Evolutionary conservation across 163 green algal genomes (phyloP), one percentile per base, ranked within the genome.

Genomic region (Scenedesmus sp.): DNA sequence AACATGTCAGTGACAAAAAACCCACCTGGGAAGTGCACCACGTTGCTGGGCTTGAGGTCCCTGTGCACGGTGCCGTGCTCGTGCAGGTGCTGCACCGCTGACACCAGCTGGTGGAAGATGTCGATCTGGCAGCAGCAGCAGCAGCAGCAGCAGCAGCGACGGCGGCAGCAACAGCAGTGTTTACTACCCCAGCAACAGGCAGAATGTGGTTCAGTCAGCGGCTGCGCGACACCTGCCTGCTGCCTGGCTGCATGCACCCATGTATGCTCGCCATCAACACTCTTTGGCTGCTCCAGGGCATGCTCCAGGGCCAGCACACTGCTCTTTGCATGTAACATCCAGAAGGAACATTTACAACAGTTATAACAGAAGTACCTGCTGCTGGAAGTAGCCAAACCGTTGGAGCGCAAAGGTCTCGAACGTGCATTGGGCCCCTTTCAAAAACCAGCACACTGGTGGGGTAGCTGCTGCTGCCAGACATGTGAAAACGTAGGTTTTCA

Each of bases 1-100:
- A 1, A 46, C 34, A 46, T 46, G 34, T 46, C 34, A 46, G 34
- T 46, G 34, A 46, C 9, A 9, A 64, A 10, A 64, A 64, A 9
- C 64, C 64, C 64, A 73, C 64, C 64, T 55, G 82, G 82, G 82
- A 88, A 88, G 60, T 88, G 82, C 82, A 88, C 82, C 55, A 88
- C 82, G 57, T 88, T 88, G 82, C 82, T 88, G 55, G 73, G 73
- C 73, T 82, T 82, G n/a, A 82, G n/a, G 73, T 82, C 73, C 7
- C 73, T 9, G 73, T 82, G 82, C 55, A 88, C 82, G 56, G 76
- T 6, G 10, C 56, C 56, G 16, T 88, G 82, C 23, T 88, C 82
- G 55, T 88, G 82, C 23, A 88, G 82, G 82, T 88, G 82, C 82
- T 88, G 82, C 82, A 88, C 82, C 7, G 82, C 82, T 15, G 20